A percentile compares a stretch with the other conserved stretches of the same genome.
phyloP scores from a whole-genome alignment of 108 stramenopile species.

The Skeletonema potamos region DNA sequence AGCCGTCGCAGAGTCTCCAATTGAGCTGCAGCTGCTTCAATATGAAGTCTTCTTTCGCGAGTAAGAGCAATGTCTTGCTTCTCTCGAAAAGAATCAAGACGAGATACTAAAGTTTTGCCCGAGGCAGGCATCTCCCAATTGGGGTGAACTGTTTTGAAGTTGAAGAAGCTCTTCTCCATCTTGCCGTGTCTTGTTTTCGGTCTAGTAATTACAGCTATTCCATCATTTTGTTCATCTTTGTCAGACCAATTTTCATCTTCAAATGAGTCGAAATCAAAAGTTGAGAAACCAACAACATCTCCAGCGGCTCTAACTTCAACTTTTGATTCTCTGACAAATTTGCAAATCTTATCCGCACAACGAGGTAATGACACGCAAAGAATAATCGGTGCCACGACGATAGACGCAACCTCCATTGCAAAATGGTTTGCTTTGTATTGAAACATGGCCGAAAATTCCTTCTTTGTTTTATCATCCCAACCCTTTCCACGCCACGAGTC shows the following conservation, averaged over 20 bases:
- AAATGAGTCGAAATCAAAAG: slow-evolving; percentile 90
- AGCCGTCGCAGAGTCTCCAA: slow-evolving; percentile 65
- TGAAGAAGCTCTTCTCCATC: slow-evolving; percentile 85
- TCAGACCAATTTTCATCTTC: slow-evolving; percentile 81
- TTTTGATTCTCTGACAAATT: slow-evolving; percentile 79
- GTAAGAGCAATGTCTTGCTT: slow-evolving; percentile 51
- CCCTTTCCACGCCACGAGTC: slow-evolving; percentile 74
- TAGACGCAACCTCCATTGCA: slow-evolving; percentile 70
- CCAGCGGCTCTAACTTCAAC: slow-evolving; percentile 84
- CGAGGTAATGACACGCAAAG: slow-evolving; percentile 81
- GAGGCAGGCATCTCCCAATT: slow-evolving; percentile 64
- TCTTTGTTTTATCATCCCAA: slow-evolving; percentile 68
- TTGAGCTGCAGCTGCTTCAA: slow-evolving; percentile 78
- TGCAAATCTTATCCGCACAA: slow-evolving; percentile 82
- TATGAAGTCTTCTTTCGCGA: slow-evolving; percentile 71
- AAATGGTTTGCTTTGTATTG: slow-evolving; percentile 87
- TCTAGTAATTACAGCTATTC: background rate
- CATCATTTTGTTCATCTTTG: slow-evolving; percentile 11
- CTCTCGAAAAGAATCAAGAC: slow-evolving; percentile 56
- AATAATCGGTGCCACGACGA: slow-evolving; percentile 88
- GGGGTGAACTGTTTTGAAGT: slow-evolving; percentile 70
- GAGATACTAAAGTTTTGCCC: slow-evolving; percentile 58
- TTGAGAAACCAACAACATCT: slow-evolving; percentile 88
- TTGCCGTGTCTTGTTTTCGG: slow-evolving; percentile 75
- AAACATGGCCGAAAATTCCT: slow-evolving; percentile 70